A percentile compares a stretch with the other conserved stretches of the same genome.
These are phyloP conservation scores for Dendryphion nanum DNA, from an alignment of 2,329 filamentous ascomycete genomes.

Conservation along the genomic window DNA sequence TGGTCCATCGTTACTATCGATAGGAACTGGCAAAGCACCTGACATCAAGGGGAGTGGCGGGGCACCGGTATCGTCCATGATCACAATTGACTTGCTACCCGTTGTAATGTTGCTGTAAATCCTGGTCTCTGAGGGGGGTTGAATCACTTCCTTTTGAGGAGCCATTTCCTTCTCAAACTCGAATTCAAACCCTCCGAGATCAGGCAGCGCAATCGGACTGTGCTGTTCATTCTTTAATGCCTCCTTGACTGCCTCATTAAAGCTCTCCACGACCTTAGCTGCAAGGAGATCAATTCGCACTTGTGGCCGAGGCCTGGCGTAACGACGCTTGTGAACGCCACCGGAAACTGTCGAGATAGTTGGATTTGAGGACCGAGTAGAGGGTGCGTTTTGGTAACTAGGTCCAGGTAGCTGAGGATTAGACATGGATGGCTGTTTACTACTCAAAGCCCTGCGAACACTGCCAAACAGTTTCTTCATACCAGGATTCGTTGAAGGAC, in stretches of 20 bases:
- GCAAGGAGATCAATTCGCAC: constrained; percentile 78
- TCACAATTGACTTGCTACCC: constrained; percentile 88
- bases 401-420: constrained; percentile 20
- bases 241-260: constrained; percentile 71
- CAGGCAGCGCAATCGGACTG: constrained; percentile 20
- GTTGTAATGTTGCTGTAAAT: constrained; percentile 62
- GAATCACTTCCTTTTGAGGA: constrained; percentile 4
- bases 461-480: constrained; percentile 86
- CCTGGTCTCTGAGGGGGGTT: constrained; percentile 33
- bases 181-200: constrained; percentile 34
- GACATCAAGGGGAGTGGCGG: constrained; percentile 58
- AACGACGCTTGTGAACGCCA: constrained; percentile 32
- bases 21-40: constrained; percentile 40
- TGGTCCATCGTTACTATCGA: neutral
- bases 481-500: constrained; percentile 52
- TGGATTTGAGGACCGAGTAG: constrained; percentile 29
- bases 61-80: constrained; percentile 68
- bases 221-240: constrained; percentile 44
- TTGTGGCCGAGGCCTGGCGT: constrained; percentile 38
- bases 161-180: constrained; percentile 29
- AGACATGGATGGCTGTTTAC: constrained; percentile 39
- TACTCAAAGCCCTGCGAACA: constrained; percentile 78
- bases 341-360: constrained; percentile 21
- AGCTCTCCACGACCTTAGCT: constrained; percentile 75
- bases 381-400: constrained; percentile 16